These are phyloP conservation scores for Scutellaria baicalensis DNA, from an alignment of 257 asterid genomes.

Conservation along the genomic window DNA sequence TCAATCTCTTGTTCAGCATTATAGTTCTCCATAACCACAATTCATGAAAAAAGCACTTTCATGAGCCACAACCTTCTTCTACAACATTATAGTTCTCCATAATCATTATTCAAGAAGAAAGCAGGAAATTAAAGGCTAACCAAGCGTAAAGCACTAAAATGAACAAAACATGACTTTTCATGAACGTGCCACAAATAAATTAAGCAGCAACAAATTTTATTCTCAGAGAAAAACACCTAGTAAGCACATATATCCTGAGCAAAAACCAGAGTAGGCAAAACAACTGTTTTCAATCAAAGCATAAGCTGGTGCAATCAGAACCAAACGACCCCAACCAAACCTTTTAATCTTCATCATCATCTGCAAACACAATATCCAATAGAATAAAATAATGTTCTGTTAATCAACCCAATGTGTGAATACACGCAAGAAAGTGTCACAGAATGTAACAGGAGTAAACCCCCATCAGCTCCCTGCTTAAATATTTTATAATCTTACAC, in stretches of 20 bases:
- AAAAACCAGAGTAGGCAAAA: conserved; percentile 12
- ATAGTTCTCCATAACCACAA: background rate
- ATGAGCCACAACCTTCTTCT: background rate
- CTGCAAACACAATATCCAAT: conserved; percentile 32
- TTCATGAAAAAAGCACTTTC: background rate
- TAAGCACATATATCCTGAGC: conserved; percentile 11
- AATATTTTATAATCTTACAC: background rate
- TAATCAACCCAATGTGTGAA: background rate
- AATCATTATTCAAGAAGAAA: background rate
- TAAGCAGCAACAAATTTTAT: conserved; percentile 13
- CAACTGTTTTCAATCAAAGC: conserved; percentile 16
- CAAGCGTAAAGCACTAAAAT: too few relatives aligned
- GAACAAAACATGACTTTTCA: background rate
- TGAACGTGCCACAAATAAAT: background rate
- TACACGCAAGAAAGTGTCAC: background rate
- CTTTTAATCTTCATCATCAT: conserved; percentile 60
- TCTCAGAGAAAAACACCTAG: conserved; percentile 16
- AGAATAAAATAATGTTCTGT: background rate
- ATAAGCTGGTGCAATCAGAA: conserved; percentile 4
- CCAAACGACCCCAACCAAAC: background rate
- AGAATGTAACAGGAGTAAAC: background rate
- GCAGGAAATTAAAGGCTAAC: too few relatives aligned
- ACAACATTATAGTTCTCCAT: background rate
- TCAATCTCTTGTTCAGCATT: background rate
- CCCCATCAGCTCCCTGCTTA: background rate